Conservation (phyloP, 23 red algal species). For the Chondrus crispus region DNA sequence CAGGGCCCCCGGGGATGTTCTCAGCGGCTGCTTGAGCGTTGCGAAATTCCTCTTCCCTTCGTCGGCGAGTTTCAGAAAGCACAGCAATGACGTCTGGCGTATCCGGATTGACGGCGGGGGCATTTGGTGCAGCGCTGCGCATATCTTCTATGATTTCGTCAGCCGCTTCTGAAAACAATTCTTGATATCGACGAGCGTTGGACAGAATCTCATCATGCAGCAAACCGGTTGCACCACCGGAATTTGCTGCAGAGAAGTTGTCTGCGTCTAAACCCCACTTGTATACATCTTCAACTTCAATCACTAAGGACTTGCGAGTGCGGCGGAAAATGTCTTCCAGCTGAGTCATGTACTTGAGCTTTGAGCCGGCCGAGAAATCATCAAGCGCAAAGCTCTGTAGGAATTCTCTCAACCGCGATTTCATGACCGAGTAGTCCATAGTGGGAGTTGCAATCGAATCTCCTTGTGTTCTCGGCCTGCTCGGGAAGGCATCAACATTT, state of each 20-base stretch:
- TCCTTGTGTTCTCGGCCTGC: too few relatives aligned
- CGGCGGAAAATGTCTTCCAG: constrained; percentile 51
- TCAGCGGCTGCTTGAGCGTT: constrained; percentile 12
- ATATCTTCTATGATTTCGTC: constrained; percentile 75
- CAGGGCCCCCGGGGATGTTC: constrained; percentile 32
- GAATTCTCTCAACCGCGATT: constrained; percentile 48
- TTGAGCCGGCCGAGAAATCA: constrained; percentile 41
- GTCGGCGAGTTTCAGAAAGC: constrained; percentile 67
- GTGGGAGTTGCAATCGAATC: background rate
- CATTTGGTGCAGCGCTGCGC: constrained; percentile 5
- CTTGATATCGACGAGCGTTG: constrained; percentile 81
- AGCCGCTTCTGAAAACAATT: constrained; percentile 88
- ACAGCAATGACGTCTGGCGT: constrained; percentile 61
- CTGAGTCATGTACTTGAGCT: constrained; percentile 65
- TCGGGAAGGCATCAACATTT: too few relatives aligned
- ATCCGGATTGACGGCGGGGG: background rate
- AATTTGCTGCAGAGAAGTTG: constrained; percentile 12
- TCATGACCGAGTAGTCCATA: constrained; percentile 44
- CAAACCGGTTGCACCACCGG: constrained; percentile 28
- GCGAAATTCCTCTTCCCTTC: constrained; percentile 67
- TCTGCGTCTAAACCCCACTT: constrained; percentile 47
- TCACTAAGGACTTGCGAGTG: constrained; percentile 34
- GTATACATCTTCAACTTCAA: constrained; percentile 50
- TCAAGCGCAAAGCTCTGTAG: constrained; percentile 35
- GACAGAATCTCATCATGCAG: constrained; percentile 60